Base-by-base conservation (phyloP, 2,329 filamentous ascomycete species). In the Talaromyces sp. region DNA sequence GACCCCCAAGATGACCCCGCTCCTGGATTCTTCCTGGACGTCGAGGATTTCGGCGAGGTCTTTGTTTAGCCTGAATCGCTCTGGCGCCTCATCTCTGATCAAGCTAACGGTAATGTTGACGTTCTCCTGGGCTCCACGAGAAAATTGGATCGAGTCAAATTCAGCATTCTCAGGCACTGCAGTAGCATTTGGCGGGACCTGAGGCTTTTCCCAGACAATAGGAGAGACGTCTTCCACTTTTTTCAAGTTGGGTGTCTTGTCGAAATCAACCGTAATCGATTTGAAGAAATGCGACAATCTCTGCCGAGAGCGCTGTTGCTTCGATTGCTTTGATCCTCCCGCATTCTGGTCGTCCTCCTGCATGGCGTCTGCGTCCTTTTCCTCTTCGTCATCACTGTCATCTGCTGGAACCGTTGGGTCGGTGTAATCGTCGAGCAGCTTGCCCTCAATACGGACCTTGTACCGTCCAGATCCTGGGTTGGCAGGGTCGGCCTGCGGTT, bases 131-230 rank as follows among this genome's bases (percentile, higher is more conserved):
- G 92, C 89, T 69, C 89, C 91, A 59, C 95, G 87, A 80, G 96
- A 92, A 74, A 99, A 98, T 51, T 92, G 89, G 52, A 99, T 81
- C 72, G 90, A 89, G 77, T 97, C 95, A 70, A 98, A 96, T 70
- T 96, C 91, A 52, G 87, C 85, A 34, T 87, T 86, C 34, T 87
- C 81, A 6, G 88, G 83, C n/a, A 82, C 69, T 58, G 83, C 79
- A n/a, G 73, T 70, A 72, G 79, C 64, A 73, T 82, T 78, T 67
- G 81, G 70, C 78, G 79, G 76, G 60, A 78, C 65, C 54, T 81
- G 87, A 4, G 92, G 89, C 72, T 95, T 96, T 73, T 90, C 91
- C 95, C 95, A 99, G 72, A 93, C 91, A 42, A 98, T 71, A 18
- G 78, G 73, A 58, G 76, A 75, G 47, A 76, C 69, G 33, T 79